phyloP scores from a whole-genome alignment of 73 alveolate species.

The Stentor coeruleus region DNA sequence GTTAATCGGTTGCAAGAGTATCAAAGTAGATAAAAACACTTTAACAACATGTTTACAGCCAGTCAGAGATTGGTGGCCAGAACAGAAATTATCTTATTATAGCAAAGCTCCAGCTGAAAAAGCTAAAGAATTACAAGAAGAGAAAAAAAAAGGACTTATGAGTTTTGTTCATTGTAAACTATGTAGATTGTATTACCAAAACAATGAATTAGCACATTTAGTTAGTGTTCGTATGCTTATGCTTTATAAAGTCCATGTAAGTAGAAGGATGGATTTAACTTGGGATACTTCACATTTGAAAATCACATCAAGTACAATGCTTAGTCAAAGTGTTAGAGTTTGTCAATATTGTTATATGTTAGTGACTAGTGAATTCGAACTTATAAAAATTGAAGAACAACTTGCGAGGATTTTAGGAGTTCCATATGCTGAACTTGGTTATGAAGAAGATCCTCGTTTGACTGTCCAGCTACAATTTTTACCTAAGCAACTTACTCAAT shows the following conservation, averaged over 20 bases:
- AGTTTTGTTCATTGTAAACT: constrained; percentile 25
- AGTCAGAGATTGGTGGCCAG: constrained; percentile 13
- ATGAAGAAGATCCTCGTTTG: constrained; percentile 8
- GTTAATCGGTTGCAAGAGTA: not conserved
- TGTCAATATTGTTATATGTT: constrained; percentile 26
- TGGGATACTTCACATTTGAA: constrained; percentile 27
- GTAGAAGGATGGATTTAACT: constrained; percentile 7
- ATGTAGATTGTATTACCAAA: constrained; percentile 16
- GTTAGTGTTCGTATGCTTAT: constrained; percentile 25
- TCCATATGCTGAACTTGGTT: constrained; percentile 5
- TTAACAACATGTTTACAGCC: not conserved
- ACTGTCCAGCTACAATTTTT: constrained; percentile 14
- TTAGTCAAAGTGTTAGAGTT: not conserved
- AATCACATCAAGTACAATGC: not conserved
- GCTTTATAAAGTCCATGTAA: constrained; percentile 21
- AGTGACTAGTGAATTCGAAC: constrained; percentile 26
- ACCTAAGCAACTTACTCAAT: constrained; percentile 23
- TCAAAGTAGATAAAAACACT: constrained; percentile 12
- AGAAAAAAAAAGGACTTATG: not conserved
- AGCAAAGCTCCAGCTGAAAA: not conserved
- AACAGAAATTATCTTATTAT: not conserved
- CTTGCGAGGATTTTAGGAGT: not conserved
- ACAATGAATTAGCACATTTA: constrained; percentile 9
- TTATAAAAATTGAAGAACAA: constrained; percentile 25
- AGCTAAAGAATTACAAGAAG: constrained; percentile 2